These are phyloP conservation scores for Cryphonectria japonica DNA, from an alignment of 2,329 filamentous ascomycete genomes.

Conservation along the genomic window DNA sequence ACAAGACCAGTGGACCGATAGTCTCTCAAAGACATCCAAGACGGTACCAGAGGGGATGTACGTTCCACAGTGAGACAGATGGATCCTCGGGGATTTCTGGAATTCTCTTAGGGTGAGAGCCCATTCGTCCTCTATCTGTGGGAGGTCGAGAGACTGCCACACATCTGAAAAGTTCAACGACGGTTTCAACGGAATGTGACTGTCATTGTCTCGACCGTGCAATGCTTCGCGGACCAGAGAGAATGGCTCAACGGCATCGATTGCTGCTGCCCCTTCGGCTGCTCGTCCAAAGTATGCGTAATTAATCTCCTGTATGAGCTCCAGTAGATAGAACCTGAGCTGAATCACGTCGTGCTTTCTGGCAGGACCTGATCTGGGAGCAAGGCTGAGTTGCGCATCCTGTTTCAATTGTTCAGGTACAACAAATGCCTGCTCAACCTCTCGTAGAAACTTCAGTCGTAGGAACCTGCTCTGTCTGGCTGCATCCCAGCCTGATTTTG, in stretches of 20 bases:
- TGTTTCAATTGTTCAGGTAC: constrained; percentile 17
- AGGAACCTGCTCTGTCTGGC: constrained; percentile 11
- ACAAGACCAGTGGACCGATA: constrained; percentile 28
- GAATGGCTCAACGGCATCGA: constrained; percentile 3
- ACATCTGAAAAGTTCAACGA: constrained; percentile 11
- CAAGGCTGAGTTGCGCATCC: constrained; percentile 8
- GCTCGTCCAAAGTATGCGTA: constrained; percentile 2
- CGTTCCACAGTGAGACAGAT: constrained; percentile 14
- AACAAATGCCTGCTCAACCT: constrained; percentile 19
- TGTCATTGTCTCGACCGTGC: constrained; percentile 10
- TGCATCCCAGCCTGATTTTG: constrained; percentile 33
- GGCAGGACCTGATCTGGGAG: background rate
- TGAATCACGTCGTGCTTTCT: constrained; percentile 5
- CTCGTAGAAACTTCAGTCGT: constrained; percentile 19
- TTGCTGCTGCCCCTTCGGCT: background rate
- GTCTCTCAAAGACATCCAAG: constrained; percentile 22
- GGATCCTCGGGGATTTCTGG: background rate
- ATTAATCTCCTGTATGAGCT: constrained; percentile 24
- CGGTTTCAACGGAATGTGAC: constrained; percentile 20
- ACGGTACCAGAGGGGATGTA: constrained; percentile 4
- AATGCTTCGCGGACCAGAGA: constrained; percentile 3
- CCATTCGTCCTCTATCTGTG: constrained; percentile 10
- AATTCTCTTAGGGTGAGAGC: background rate
- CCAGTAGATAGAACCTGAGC: constrained; percentile 15
- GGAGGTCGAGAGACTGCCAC: constrained; percentile 24